These are phyloP conservation scores for Coemansia brasiliensis DNA, from an alignment of 192 early-diverging fungal species.

Conservation along the genomic window DNA sequence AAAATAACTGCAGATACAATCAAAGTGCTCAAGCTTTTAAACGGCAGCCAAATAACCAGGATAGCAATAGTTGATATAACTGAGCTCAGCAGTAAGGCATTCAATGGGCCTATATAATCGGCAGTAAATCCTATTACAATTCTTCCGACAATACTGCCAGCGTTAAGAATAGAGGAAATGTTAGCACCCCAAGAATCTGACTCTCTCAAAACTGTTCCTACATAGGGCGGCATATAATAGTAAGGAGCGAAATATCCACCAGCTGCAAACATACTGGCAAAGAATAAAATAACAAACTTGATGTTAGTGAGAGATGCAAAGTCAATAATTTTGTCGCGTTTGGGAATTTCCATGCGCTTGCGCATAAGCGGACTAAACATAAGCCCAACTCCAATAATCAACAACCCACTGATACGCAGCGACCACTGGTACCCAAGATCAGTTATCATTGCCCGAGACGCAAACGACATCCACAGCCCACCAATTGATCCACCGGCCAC, in stretches of 20 bases:
- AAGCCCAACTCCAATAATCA: constrained; percentile 26
- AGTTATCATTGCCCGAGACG: constrained; percentile 58
- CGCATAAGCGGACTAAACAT: constrained; percentile 20
- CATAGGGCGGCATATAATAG: constrained; percentile 33
- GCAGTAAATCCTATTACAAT: constrained; percentile 22
- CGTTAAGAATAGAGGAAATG: constrained; percentile 40
- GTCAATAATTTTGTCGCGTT: constrained; percentile 29
- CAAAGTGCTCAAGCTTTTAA: constrained; percentile 13
- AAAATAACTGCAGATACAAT: constrained; percentile 20
- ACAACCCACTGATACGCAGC: constrained; percentile 65
- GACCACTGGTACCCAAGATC: constrained; percentile 64
- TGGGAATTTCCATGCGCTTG: constrained; percentile 16
- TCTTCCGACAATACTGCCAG: constrained; percentile 18
- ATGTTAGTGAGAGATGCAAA: constrained; percentile 7
- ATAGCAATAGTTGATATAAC: constrained; percentile 9
- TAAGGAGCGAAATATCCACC: constrained; percentile 30
- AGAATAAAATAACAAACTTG: constrained; percentile 30
- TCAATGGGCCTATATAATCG: constrained; percentile 23
- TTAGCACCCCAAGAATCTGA: constrained; percentile 22
- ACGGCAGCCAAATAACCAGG: constrained; percentile 37
- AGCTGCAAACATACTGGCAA: constrained; percentile 9
- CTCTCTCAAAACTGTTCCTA: constrained; percentile 5
- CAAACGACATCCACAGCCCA: constrained; percentile 63
- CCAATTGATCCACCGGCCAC: constrained; percentile 71
- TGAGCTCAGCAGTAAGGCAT: constrained; percentile 13